phyloP scores from a whole-genome alignment of 129 eudicot genomes.

The Rutidosis leptorrhynchoides region DNA sequence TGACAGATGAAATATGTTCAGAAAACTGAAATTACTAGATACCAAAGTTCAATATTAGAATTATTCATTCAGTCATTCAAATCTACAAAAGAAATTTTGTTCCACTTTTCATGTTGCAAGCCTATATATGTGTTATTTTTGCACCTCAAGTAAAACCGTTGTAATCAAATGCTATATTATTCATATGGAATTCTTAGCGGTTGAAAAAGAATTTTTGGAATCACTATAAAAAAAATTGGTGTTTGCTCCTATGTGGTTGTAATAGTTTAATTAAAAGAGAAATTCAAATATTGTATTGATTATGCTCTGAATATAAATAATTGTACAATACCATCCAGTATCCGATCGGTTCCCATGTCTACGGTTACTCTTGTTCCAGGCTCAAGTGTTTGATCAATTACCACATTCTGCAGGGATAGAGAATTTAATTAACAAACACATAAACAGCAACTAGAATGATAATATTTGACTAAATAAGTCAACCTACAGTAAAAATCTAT shows the following conservation, averaged over 20 bases:
- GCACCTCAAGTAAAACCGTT: background rate
- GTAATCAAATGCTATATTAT: background rate
- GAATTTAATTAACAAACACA: conserved; percentile 19
- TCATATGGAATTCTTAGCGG: no score
- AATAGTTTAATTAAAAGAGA: no score
- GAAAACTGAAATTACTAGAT: background rate
- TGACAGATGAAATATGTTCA: background rate
- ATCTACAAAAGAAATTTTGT: background rate
- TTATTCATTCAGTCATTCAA: background rate
- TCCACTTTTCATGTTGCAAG: background rate
- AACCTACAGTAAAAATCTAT: background rate
- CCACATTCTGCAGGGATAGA: conserved; percentile 65
- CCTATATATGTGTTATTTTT: background rate
- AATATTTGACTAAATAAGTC: background rate
- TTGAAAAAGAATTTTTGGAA: background rate
- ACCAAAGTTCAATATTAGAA: background rate
- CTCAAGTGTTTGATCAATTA: conserved; percentile 63
- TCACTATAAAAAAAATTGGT: background rate
- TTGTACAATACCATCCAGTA: conserved; percentile 49
- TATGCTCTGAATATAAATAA: no score
- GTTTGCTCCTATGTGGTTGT: background rate
- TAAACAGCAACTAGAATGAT: background rate
- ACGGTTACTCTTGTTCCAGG: conserved; percentile 93
- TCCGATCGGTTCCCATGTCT: conserved; percentile 81
- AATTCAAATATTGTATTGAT: background rate